Base-by-base conservation (phyloP, 768 basidiomycete genomes). In the Amanita exitialis region DNA sequence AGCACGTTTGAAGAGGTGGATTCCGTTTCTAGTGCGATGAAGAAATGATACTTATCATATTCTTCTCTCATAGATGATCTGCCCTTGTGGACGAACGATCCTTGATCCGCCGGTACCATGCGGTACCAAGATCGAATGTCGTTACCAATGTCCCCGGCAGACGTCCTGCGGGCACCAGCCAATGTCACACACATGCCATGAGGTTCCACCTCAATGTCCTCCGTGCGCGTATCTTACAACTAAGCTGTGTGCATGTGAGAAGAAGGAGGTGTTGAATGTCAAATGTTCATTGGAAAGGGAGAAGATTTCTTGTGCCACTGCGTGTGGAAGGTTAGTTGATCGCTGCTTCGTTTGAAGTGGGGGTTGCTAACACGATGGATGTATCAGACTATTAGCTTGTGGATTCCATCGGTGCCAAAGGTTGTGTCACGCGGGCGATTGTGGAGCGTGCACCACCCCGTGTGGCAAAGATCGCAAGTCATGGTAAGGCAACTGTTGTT, bases 1-100 rank as follows among this genome's bases (percentile, higher is more conserved):
- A 91, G 91, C 41, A 84, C 85, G 1, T 99, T 94, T 58, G 93
- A 97, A 37, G 96, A 99, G 80, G 84, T 85, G 55, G 27, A 77
- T 62, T 34, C 21, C 9, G 12, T 44, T 34, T 30, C 10, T 10
- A 3, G 13, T 13, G 20, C 39, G 37, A 15, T 27, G 27, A 27
- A 42, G 9, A 15, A 20, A 16, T 4, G 8, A 23, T 30, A 21
- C 15, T 52, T 21, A 48, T 32, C 32, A 32, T 54, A 21, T 41
- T 53, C 16, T 57, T 23, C 13, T 52, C 25, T 48, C 16, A 23
- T 58, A 90, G 80, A 67, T 93, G 49, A 65, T 85, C 8, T 98
- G 95, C 62, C 66, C 76, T 44, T 98, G 95, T 63, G 87, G 86
- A 0, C 75, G 80, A n/a, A 97, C 92, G 2, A 75, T 90, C 13